Evolutionary conservation across 192 early-diverging fungal genomes (phyloP), one percentile per base, ranked within the genome.

Genomic region (Coemansia sp.): DNA sequence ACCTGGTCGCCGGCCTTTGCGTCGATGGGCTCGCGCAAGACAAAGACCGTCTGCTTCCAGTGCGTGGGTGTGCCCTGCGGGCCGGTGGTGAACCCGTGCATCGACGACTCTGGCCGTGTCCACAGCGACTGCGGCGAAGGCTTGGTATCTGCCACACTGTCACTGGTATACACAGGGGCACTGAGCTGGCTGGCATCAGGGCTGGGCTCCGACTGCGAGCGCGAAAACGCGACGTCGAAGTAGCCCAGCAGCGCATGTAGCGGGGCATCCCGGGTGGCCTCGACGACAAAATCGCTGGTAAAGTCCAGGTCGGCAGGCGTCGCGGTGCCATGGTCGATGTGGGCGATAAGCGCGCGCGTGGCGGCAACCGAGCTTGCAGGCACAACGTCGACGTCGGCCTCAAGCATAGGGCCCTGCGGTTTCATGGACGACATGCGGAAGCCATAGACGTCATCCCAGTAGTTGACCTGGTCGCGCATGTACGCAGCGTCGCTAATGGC

Each of bases 21-120:
- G 8, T 82, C 70, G 33, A 95, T 66, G 12, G 90, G 85, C 28
- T 87, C 71, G 12, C 86, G 82, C 8, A 96, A 81, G 11, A 89
- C 76, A 82, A 99, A 97, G 17, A 91, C 73, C 0, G 94, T 95
- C 80, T 98, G 96, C 86, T 96, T 97, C 97, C 97, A 99, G 85
- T 99, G 97, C n/a, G 96, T 98, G 39, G 91, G 88, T 64, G 86
- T 88, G 33, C 88, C 88, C 54, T 86, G 79, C 8, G 95, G 93
- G 0, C 90, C 88, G 1, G 92, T 95, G 2, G 89, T 90, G 71
- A 94, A 90, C 5, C 80, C 79, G 51, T 75, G 60, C 70, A 85
- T 79, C 22, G 32, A 5, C 1, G 65, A 56, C 38, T 68, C 73
- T 5, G 76, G 81, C 72, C 67, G 73, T 41, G 18, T 64, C 79